Evolutionary conservation across 352 stramenopile genomes (phyloP).

Genomic region (Bremia lactucae): DNA sequence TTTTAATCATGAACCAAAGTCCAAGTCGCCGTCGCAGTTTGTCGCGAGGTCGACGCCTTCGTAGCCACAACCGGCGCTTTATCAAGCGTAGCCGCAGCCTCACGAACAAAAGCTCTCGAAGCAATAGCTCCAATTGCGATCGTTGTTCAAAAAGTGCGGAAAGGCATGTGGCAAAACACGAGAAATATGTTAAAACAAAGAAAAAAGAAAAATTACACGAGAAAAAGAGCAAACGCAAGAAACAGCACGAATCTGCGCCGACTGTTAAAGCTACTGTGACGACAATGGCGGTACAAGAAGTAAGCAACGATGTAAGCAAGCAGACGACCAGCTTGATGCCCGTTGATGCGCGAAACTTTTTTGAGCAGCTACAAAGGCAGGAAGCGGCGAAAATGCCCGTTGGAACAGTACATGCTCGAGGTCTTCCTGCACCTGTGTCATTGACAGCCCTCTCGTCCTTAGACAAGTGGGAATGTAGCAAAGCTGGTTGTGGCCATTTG

Average conservation of each 20-base stretch:
- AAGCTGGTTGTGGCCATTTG: conserved; percentile 48
- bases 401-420: conserved; percentile 50
- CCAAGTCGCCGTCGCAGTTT: conserved; percentile 10
- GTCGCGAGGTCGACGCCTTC: conserved; percentile 1
- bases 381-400: conserved; percentile 46
- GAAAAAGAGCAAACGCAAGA: conserved; percentile 23
- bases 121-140: conserved; percentile 4
- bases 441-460: conserved; percentile 15
- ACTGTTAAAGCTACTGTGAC: neutral
- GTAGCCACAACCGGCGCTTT: conserved; percentile 1
- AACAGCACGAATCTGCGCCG: conserved; percentile 4
- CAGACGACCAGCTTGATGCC: neutral
- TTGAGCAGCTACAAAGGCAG: conserved; percentile 49
- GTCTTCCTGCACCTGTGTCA: conserved; percentile 17
- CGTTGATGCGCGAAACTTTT: conserved; percentile 42
- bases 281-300: neutral
- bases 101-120: conserved; percentile 1
- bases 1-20: conserved; percentile 16
- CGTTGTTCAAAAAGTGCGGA: conserved; percentile 1
- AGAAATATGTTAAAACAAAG: conserved; percentile 11
- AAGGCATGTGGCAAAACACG: neutral
- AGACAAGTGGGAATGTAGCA: conserved; percentile 64
- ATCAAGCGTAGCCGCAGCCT: conserved; percentile 10
- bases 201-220: conserved; percentile 24
- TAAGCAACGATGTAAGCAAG: neutral